Conservation (phyloP, 2,329 filamentous ascomycete genomes). For the Leptodontidium sp. region DNA sequence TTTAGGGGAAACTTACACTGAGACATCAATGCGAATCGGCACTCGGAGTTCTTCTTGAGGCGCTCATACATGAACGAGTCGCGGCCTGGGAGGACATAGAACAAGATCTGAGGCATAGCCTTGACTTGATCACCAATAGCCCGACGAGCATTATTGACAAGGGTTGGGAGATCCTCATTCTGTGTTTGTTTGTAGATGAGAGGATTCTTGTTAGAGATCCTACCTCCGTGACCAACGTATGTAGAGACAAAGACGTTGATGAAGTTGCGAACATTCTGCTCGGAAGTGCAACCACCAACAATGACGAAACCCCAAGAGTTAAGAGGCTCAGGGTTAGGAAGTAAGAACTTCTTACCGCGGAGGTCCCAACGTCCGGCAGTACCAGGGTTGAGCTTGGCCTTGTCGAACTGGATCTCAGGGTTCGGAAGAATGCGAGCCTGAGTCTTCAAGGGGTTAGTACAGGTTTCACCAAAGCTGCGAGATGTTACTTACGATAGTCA, state of each 20-base stretch:
- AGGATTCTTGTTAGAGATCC: constrained; percentile 55
- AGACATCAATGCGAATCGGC: constrained; percentile 81
- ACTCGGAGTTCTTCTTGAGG: constrained; percentile 90
- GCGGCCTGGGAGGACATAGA: constrained; percentile 79
- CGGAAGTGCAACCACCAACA: constrained; percentile 63
- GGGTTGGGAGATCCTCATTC: constrained; percentile 29
- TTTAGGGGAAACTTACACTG: constrained; percentile 58
- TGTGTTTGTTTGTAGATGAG: constrained; percentile 47
- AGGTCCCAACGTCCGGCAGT: constrained; percentile 86
- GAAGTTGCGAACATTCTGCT: constrained; percentile 59
- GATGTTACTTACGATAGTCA: constrained; percentile 58
- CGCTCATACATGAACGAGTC: constrained; percentile 79
- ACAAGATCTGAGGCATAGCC: constrained; percentile 72
- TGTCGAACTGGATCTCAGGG: constrained; percentile 73
- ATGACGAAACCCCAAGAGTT: constrained; percentile 79
- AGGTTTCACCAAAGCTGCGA: too few relatives aligned
- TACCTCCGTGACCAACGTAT: constrained; percentile 69
- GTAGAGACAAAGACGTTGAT: constrained; percentile 66
- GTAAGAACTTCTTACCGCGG: constrained; percentile 79
- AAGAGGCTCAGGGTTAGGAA: constrained; percentile 68
- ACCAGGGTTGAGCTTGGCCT: constrained; percentile 62
- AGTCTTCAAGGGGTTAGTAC: constrained; percentile 50
- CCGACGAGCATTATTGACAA: constrained; percentile 29
- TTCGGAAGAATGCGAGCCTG: constrained; percentile 75
- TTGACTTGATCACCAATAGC: constrained; percentile 36